Percentiles rank a stretch among this genome's conserved stretches.
These are phyloP conservation scores for Claviceps fusiformis DNA, from an alignment of 2,329 filamentous ascomycete genomes.

Conservation along the genomic window DNA sequence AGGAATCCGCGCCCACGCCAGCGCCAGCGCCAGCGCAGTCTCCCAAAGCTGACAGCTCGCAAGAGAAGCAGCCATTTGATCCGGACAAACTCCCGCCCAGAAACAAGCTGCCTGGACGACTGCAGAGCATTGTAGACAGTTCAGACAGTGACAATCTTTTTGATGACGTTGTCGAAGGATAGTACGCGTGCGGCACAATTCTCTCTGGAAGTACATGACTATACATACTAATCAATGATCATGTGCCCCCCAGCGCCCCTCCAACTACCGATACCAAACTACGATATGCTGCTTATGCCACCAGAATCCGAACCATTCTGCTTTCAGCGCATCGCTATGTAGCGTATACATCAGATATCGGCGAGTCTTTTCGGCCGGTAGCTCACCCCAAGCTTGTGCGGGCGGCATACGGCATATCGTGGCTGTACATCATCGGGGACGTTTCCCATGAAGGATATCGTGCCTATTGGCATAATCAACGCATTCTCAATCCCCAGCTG, in stretches of 20 bases:
- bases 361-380: conserved; percentile 87
- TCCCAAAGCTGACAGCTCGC: conserved; percentile 5
- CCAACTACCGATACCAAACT: conserved; percentile 75
- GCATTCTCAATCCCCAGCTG: conserved; percentile 53
- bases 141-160: conserved; percentile 55
- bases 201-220: conserved; percentile 2
- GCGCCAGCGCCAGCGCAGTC: conserved; percentile 12
- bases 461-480: conserved; percentile 77
- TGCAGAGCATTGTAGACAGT: conserved; percentile 46
- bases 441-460: conserved; percentile 92
- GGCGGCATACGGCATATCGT: conserved; percentile 78
- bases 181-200: conserved; percentile 38
- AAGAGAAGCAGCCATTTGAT: conserved; percentile 23
- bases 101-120: conserved; percentile 37
- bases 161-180: conserved; percentile 64
- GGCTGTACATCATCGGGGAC: conserved; percentile 84
- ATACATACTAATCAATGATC: conserved; percentile 6
- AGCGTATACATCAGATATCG: conserved; percentile 91
- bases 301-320: conserved; percentile 73
- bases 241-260: conserved; percentile 24
- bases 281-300: conserved; percentile 87
- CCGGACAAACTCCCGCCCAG: conserved; percentile 32
- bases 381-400: conserved; percentile 75
- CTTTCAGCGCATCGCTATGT: conserved; percentile 88
- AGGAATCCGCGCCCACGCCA: conserved; percentile 9